These are phyloP conservation scores for Amanita rimosa DNA, from an alignment of 768 basidiomycete species.

Conservation along the genomic window DNA sequence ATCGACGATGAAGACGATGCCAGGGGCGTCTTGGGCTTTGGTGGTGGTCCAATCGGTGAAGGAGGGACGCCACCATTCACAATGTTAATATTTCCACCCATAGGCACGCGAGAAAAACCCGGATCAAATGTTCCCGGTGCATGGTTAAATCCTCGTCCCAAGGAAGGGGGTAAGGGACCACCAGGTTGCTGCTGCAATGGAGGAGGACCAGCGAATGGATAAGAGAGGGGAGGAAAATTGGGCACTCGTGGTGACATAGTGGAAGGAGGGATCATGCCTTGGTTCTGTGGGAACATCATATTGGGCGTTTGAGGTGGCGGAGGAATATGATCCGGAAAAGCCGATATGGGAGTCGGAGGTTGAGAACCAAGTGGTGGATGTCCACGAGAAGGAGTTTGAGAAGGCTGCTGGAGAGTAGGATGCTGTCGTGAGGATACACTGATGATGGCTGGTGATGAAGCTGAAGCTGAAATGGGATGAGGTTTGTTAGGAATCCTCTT, in stretches of 20 bases:
- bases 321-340: conserved; percentile 33
- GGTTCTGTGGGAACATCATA: conserved; percentile 33
- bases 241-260: conserved; percentile 46
- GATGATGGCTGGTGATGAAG: conserved; percentile 14
- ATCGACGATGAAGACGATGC: conserved; percentile 18
- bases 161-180: conserved; percentile 27
- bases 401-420: conserved; percentile 16
- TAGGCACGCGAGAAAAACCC: conserved; percentile 31
- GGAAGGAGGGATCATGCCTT: conserved; percentile 32
- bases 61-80: conserved; percentile 14
- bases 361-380: conserved; percentile 24
- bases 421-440: conserved; percentile 19
- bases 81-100: conserved; percentile 13
- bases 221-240: conserved; percentile 38
- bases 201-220: conserved; percentile 36
- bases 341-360: conserved; percentile 38
- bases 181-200: conserved; percentile 26
- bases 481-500: conserved; percentile 59
- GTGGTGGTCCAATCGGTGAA: conserved; percentile 48
- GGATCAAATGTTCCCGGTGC: conserved; percentile 34
- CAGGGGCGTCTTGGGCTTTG: conserved; percentile 31
- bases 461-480: conserved; percentile 13
- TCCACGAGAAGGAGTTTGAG: conserved; percentile 10
- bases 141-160: conserved; percentile 23
- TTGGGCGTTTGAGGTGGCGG: conserved; percentile 29